Conservation (phyloP, 495 filamentous ascomycete species). For the Penicillium arizonense region DNA sequence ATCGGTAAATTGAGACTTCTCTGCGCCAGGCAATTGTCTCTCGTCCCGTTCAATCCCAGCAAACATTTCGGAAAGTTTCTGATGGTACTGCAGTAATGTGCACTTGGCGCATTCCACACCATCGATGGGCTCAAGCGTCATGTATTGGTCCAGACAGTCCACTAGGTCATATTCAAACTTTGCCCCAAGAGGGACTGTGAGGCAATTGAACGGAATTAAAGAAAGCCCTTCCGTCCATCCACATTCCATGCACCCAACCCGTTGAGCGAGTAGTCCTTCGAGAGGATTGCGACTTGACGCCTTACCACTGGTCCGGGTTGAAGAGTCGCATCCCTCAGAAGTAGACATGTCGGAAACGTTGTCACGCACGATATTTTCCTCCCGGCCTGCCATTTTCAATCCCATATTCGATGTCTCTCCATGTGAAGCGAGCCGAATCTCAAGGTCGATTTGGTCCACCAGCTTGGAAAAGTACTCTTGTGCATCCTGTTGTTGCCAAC, state of each 20-base stretch:
- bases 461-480: constrained; percentile 96
- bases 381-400: constrained; percentile 38
- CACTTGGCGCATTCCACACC: constrained; percentile 92
- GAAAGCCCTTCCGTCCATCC: constrained; percentile 83
- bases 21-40: constrained; percentile 9
- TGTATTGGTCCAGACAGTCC: constrained; percentile 82
- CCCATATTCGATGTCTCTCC: constrained; percentile 42
- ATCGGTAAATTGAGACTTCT: constrained; percentile 25
- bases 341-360: background rate
- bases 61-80: constrained; percentile 49
- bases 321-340: background rate
- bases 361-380: constrained; percentile 38
- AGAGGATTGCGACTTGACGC: constrained; percentile 60
- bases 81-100: constrained; percentile 61
- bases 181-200: constrained; percentile 75
- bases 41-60: constrained; percentile 31
- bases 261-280: constrained; percentile 83
- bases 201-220: constrained; percentile 88
- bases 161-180: constrained; percentile 59
- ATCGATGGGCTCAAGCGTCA: constrained; percentile 76
- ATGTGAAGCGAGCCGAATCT: constrained; percentile 53
- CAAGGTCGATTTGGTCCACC: constrained; percentile 81
- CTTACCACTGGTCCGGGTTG: constrained; percentile 4
- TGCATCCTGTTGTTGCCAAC: constrained; percentile 95
- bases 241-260: constrained; percentile 84